Evolutionary conservation across 2,329 filamentous ascomycete species (phyloP), one percentile per base, ranked within the genome.

Genomic region (Colletotrichum brevisporum): DNA sequence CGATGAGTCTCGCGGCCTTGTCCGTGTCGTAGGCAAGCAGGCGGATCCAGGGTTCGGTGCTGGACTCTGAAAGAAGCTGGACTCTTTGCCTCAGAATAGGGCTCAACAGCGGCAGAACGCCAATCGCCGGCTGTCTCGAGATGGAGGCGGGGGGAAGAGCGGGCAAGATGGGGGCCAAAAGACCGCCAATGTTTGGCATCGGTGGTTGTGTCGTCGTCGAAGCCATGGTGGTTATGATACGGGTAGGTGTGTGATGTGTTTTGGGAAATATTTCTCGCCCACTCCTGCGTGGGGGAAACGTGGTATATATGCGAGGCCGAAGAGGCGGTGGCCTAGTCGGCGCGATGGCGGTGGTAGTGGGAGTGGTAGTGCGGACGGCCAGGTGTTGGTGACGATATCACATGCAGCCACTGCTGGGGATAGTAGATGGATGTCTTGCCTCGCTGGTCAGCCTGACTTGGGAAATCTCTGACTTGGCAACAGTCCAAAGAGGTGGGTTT

Each of bases 11-110:
- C 51, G 87, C 82, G 3, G 85, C 83, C 71, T 86, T 85, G 71
- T 85, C 79, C 8, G 84, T 75, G 74, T 92, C 88, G 83, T 93
- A 95, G 76, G 89, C 91, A 26, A 95, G 84, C 39, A 95, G 84
- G 1, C 89, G 85, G 16, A 95, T 86, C 92, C 93, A 95, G 60
- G 91, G 89, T 43, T 91, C 89, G n/a, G 80, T 81, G 75, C 83
- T 86, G 56, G 85, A 80, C 1, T 85, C 82, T 1, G 90, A 88
- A 67, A 95, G 83, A 61, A 94, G 83, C 73, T 90, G 88, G 48
- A 92, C 88, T 67, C 90, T 84, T 75, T 92, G 90, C 51, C 90
- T 86, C 41, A 92, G 83, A 66, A 92, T 91, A 27, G 90, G 90
- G 2, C 90, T 89, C 63, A 92, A 85, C 21, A 89, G 83, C 27